Evolutionary conservation across 345 rosid species (phyloP).

Genomic region (Iberis pinnata): DNA sequence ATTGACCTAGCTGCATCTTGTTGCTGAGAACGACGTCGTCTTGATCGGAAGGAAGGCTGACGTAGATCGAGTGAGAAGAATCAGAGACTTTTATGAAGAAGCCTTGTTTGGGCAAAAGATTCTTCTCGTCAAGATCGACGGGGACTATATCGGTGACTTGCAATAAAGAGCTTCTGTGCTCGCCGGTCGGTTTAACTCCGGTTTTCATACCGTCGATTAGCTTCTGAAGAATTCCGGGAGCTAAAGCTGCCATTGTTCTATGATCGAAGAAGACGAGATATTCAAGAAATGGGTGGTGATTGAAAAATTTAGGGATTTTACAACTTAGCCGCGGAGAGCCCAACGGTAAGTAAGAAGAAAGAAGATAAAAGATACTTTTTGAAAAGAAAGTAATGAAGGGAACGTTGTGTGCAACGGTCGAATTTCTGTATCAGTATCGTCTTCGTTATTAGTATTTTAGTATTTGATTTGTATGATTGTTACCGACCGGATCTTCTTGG

Average conservation of each 20-base stretch:
- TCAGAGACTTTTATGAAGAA: slow-evolving; percentile 91
- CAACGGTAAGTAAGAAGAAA: slow-evolving; percentile 22
- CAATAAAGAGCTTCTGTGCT: slow-evolving; percentile 77
- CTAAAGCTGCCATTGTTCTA: slow-evolving; percentile 58
- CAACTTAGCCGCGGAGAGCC: slow-evolving; percentile 9
- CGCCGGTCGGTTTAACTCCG: slow-evolving; percentile 75
- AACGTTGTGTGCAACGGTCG: slow-evolving; percentile 32
- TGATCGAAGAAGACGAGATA: slow-evolving; percentile 2
- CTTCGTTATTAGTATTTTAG: background rate
- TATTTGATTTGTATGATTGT: slow-evolving; percentile 1
- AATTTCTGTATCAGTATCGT: slow-evolving; percentile 7
- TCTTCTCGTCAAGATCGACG: slow-evolving; percentile 85
- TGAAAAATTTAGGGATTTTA: slow-evolving; percentile 1
- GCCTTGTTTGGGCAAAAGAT: slow-evolving; percentile 81
- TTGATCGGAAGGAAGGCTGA: slow-evolving; percentile 75
- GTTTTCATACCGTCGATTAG: slow-evolving; percentile 80
- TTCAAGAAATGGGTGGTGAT: slow-evolving; percentile 20
- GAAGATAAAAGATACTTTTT: background rate
- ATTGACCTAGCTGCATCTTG: slow-evolving; percentile 93
- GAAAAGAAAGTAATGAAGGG: background rate
- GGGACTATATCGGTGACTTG: slow-evolving; percentile 96
- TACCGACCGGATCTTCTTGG: slow-evolving; percentile 14
- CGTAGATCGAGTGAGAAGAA: slow-evolving; percentile 86
- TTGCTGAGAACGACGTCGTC: slow-evolving; percentile 76
- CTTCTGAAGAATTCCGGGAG: slow-evolving; percentile 72